These are phyloP conservation scores for Boletus semigastroideus DNA, from an alignment of 1,284 basidiomycete genomes.

Conservation along the genomic window DNA sequence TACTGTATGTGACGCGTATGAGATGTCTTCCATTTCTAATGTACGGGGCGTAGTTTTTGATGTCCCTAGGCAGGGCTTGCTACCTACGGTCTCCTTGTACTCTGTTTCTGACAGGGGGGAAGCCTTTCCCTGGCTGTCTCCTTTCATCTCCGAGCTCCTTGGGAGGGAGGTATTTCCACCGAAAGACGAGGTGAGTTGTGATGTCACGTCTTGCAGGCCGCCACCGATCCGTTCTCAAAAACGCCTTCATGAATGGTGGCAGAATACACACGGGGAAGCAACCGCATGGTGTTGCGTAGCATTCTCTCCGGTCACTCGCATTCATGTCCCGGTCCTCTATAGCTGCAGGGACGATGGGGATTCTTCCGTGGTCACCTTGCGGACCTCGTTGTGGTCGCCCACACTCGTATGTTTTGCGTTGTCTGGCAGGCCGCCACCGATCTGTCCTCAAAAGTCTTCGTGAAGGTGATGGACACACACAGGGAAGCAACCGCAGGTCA, in stretches of 20 bases:
- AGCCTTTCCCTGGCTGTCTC: conserved; percentile 2
- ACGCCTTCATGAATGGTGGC: conserved; percentile 18
- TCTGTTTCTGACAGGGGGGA: conserved; percentile 5
- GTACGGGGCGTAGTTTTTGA: conserved; percentile 24
- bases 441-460: conserved; percentile 18
- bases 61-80: conserved; percentile 12
- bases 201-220: conserved; percentile 15
- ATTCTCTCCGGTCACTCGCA: too few species aligned
- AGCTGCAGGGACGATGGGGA: neutral
- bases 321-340: conserved; percentile 14
- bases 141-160: conserved; percentile 28
- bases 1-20: conserved; percentile 14
- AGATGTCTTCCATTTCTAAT: conserved; percentile 20
- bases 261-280: conserved; percentile 16
- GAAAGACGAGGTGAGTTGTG: conserved; percentile 15
- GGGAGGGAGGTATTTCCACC: conserved; percentile 19
- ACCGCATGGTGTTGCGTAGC: conserved; percentile 6
- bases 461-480: conserved; percentile 15
- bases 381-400: conserved; percentile 26
- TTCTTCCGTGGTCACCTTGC: conserved; percentile 25
- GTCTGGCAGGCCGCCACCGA: conserved; percentile 16
- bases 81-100: conserved; percentile 8
- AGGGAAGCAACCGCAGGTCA: conserved; percentile 13
- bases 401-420: conserved; percentile 2
- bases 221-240: conserved; percentile 20